phyloP scores from a whole-genome alignment of 1,284 basidiomycete genomes.

The Puccinia hordei region DNA sequence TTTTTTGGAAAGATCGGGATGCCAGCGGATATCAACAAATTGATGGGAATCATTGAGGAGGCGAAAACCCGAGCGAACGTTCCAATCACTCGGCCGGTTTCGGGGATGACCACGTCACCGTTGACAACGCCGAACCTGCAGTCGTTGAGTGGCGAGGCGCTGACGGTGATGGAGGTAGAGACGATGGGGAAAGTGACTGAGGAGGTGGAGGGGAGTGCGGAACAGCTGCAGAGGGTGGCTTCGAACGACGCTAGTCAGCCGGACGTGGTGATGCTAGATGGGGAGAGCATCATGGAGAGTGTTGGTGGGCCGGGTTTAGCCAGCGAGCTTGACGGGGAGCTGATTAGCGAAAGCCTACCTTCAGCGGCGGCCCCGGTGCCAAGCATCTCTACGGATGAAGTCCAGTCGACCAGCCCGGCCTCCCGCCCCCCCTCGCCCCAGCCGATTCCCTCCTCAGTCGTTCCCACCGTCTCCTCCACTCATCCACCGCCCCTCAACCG shows the following conservation, averaged over 20 bases:
- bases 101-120: slow-evolving; percentile 4
- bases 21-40: slow-evolving; percentile 35
- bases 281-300: slow-evolving; percentile 41
- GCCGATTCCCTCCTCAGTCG: slow-evolving; percentile 14
- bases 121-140: slow-evolving; percentile 7
- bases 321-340: slow-evolving; percentile 27
- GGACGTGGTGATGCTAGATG: slow-evolving; percentile 47
- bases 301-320: neutral
- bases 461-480: neutral
- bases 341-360: neutral
- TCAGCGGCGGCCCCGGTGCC: neutral
- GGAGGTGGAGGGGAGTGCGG: neutral
- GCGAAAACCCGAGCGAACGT: slow-evolving; percentile 18
- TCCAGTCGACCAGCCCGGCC: neutral
- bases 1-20: slow-evolving; percentile 48
- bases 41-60: slow-evolving; percentile 46
- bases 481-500: neutral
- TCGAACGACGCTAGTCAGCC: slow-evolving; percentile 35
- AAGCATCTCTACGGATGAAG: neutral
- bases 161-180: neutral
- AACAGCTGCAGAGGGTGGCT: neutral
- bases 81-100: neutral
- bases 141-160: neutral
- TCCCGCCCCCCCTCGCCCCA: slow-evolving; percentile 12
- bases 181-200: neutral